phyloP scores from a whole-genome alignment of 768 basidiomycete genomes.

The Pleurotus salmoneostramineus region DNA sequence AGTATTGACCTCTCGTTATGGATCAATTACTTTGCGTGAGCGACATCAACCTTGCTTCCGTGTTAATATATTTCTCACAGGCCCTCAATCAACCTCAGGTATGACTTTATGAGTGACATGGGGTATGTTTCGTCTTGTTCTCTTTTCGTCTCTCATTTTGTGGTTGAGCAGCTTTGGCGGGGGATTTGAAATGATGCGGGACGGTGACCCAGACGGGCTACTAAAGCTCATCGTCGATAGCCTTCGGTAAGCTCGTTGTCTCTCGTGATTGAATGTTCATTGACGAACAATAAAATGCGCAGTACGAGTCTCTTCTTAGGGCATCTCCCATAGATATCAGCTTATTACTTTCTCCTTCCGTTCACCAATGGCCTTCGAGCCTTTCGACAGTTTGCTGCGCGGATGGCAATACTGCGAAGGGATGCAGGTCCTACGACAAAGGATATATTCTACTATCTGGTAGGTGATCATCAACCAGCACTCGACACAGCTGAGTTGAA shows the following conservation, averaged over 20 bases:
- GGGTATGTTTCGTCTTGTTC: slow-evolving; percentile 16
- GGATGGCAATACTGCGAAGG: slow-evolving; percentile 14
- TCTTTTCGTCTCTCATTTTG: slow-evolving; percentile 16
- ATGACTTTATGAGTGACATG: slow-evolving; percentile 40
- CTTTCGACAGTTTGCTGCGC: slow-evolving; percentile 20
- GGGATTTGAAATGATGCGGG: slow-evolving; percentile 30
- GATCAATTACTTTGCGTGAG: slow-evolving; percentile 37
- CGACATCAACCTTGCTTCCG: not conserved
- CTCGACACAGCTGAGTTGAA: too few relatives aligned
- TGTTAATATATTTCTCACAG: not conserved
- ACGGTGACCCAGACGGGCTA: slow-evolving; percentile 30
- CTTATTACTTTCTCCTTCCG: slow-evolving; percentile 19
- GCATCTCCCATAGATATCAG: slow-evolving; percentile 20
- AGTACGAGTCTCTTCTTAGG: slow-evolving; percentile 13
- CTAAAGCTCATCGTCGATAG: slow-evolving; percentile 13
- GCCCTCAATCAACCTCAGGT: slow-evolving; percentile 17
- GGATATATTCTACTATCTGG: slow-evolving; percentile 42
- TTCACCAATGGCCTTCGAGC: slow-evolving; percentile 17
- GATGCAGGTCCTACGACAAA: slow-evolving; percentile 17
- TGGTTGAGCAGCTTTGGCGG: slow-evolving; percentile 26
- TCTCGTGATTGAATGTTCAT: too few relatives aligned
- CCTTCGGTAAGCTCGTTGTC: slow-evolving; percentile 10
- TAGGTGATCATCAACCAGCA: slow-evolving; percentile 10
- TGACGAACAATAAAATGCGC: too few relatives aligned
- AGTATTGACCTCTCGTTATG: slow-evolving; percentile 27